Percentiles rank a stretch among this genome's conserved stretches.
Evolutionary conservation across 2,329 filamentous ascomycete genomes (phyloP).

Genomic region (Venturiaceae sp.): DNA sequence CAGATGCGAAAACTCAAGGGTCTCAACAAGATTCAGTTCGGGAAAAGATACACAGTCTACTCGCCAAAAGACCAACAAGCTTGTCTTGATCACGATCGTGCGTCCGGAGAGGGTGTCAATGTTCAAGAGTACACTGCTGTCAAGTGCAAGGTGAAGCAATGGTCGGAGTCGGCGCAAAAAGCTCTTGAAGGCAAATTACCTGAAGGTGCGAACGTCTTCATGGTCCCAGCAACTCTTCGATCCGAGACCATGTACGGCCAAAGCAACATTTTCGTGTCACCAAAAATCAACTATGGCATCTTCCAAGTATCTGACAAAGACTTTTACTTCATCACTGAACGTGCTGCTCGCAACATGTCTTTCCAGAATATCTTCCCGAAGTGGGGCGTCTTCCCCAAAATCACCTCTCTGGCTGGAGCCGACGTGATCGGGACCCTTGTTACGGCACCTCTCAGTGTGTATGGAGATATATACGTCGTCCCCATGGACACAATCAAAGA

Average conservation of each 20-base stretch:
- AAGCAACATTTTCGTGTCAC: slow-evolving; percentile 89
- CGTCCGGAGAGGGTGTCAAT: slow-evolving; percentile 69
- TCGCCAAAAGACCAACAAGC: slow-evolving; percentile 81
- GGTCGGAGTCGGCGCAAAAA: slow-evolving; percentile 66
- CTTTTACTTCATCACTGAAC: slow-evolving; percentile 75
- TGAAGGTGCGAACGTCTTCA: slow-evolving; percentile 68
- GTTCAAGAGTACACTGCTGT: slow-evolving; percentile 89
- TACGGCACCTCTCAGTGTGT: slow-evolving; percentile 82
- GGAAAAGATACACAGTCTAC: slow-evolving; percentile 89
- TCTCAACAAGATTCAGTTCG: slow-evolving; percentile 86
- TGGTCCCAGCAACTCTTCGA: slow-evolving; percentile 83
- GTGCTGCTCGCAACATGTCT: slow-evolving; percentile 88
- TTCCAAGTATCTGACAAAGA: slow-evolving; percentile 61
- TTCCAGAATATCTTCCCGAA: slow-evolving; percentile 79
- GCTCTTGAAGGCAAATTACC: slow-evolving; percentile 70
- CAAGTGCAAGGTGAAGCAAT: slow-evolving; percentile 86
- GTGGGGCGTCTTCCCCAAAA: slow-evolving; percentile 65
- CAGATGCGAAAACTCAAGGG: slow-evolving; percentile 92
- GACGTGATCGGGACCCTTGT: slow-evolving; percentile 83
- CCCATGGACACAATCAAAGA: slow-evolving; percentile 93
- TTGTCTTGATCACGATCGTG: slow-evolving; percentile 80
- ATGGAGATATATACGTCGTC: slow-evolving; percentile 73
- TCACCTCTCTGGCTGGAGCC: slow-evolving; percentile 65
- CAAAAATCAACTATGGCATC: slow-evolving; percentile 79
- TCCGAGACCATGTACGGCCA: slow-evolving; percentile 99